Conservation (phyloP, 139 green algal species). For the Chlamydomonas eustigma region DNA sequence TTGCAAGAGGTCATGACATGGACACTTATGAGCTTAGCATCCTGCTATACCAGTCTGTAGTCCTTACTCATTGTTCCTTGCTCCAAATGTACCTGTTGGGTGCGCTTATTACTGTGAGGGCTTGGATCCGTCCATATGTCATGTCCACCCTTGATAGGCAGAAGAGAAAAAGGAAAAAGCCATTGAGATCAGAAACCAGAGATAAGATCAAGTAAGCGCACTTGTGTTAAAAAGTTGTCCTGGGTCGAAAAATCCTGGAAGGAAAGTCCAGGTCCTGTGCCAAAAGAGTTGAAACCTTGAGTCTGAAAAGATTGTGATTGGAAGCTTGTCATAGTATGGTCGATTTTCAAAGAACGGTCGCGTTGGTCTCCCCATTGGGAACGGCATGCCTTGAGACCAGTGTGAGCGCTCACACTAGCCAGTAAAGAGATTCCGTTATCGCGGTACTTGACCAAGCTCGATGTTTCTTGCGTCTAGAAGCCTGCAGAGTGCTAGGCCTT, state of each 20-base stretch:
- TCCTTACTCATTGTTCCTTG: too few relatives aligned
- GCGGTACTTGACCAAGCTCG: too few relatives aligned
- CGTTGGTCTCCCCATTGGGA: too few relatives aligned
- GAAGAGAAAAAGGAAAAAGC: not conserved
- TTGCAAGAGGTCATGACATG: not conserved
- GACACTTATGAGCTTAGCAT: not conserved
- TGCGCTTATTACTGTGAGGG: not conserved
- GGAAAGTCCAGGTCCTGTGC: constrained; percentile 7
- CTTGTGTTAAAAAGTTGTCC: constrained; percentile 12
- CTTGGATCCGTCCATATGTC: not conserved
- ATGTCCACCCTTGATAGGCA: not conserved
- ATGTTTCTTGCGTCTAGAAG: too few relatives aligned
- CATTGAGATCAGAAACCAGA: not conserved
- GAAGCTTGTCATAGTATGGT: not conserved
- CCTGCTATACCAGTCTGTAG: too few relatives aligned
- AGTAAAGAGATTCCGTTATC: too few relatives aligned
- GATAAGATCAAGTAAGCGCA: not conserved
- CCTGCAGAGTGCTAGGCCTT: too few relatives aligned
- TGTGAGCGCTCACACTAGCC: too few relatives aligned
- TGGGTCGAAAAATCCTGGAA: constrained; percentile 33
- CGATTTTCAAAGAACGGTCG: too few relatives aligned
- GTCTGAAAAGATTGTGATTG: constrained; percentile 17
- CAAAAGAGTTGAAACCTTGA: constrained; percentile 14
- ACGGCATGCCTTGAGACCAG: too few relatives aligned
- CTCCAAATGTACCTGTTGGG: not conserved